phyloP scores from a whole-genome alignment of 73 alveolate species.

The Paramecium biaurelia region DNA sequence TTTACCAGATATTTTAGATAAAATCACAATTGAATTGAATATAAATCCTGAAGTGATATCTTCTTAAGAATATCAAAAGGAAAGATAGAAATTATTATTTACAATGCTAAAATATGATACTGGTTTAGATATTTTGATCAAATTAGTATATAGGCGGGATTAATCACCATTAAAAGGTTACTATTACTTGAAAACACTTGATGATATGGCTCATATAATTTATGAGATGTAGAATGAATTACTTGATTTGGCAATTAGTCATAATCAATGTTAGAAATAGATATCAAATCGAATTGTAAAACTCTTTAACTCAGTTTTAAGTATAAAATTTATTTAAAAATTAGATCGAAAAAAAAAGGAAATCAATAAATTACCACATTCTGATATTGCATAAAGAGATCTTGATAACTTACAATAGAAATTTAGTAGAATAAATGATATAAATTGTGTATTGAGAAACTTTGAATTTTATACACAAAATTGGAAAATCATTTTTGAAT shows the following conservation, averaged over 20 bases:
- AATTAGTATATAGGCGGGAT: constrained; percentile 8
- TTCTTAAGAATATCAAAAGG: not conserved
- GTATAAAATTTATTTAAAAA: not conserved
- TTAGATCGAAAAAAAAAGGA: not conserved
- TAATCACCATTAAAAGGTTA: constrained; percentile 11
- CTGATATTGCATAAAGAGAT: not conserved
- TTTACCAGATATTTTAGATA: not conserved
- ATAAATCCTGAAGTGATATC: not conserved
- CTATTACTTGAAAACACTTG: not conserved
- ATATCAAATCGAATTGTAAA: not conserved
- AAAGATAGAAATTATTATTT: not conserved
- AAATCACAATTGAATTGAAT: not conserved
- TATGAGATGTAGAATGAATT: not conserved
- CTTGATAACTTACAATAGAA: not conserved
- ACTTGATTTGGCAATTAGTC: not conserved
- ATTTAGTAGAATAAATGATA: not conserved
- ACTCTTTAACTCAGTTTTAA: not conserved
- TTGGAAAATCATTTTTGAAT: not conserved
- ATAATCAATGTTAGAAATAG: not conserved
- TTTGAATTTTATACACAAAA: not conserved
- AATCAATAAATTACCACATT: not conserved
- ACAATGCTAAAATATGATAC: not conserved
- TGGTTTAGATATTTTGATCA: not conserved
- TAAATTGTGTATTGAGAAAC: not conserved
- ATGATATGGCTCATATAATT: not conserved